A percentile compares a stretch with the other conserved stretches of the same genome.
Evolutionary conservation across 1,139 yeast species (phyloP).

Genomic region (Torulaspora globosa): DNA sequence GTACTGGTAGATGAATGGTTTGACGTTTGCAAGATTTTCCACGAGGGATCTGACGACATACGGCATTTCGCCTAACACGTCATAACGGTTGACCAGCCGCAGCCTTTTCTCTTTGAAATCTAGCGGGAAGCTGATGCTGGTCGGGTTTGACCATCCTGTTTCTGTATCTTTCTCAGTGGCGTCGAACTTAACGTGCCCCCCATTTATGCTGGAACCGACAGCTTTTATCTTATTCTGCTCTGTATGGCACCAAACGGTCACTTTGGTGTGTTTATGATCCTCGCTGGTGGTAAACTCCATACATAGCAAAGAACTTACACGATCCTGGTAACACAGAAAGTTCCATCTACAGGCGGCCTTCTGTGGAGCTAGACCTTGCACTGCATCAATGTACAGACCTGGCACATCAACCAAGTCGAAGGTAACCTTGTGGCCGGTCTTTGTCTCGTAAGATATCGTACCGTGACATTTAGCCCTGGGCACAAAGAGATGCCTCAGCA

Average conservation of each 20-base stretch:
- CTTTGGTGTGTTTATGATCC: constrained; percentile 67
- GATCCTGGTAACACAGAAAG: constrained; percentile 74
- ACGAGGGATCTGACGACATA: constrained; percentile 75
- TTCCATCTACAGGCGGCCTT: constrained; percentile 92
- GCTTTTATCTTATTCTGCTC: constrained; percentile 53
- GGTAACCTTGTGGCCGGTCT: constrained; percentile 29
- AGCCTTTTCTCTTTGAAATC: constrained; percentile 45
- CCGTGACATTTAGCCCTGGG: constrained; percentile 70
- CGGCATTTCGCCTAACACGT: constrained; percentile 88
- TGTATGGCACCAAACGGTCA: constrained; percentile 64
- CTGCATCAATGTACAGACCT: constrained; percentile 79
- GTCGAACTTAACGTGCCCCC: constrained; percentile 55
- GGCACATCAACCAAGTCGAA: constrained; percentile 44
- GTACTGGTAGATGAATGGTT: constrained; percentile 82
- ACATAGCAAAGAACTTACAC: constrained; percentile 58
- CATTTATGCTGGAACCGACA: constrained; percentile 42
- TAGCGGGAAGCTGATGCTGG: constrained; percentile 50
- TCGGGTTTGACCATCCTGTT: constrained; percentile 80
- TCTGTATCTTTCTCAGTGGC: constrained; percentile 50
- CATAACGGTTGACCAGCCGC: constrained; percentile 70
- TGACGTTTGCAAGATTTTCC: constrained; percentile 77
- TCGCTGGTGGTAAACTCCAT: constrained; percentile 88
- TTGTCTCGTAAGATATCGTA: constrained; percentile 39
- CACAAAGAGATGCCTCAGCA: constrained; percentile 85
- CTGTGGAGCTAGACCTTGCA: constrained; percentile 91